Evolutionary conservation across 2,329 filamentous ascomycete species (phyloP).

Genomic region (Didymella segeticola): DNA sequence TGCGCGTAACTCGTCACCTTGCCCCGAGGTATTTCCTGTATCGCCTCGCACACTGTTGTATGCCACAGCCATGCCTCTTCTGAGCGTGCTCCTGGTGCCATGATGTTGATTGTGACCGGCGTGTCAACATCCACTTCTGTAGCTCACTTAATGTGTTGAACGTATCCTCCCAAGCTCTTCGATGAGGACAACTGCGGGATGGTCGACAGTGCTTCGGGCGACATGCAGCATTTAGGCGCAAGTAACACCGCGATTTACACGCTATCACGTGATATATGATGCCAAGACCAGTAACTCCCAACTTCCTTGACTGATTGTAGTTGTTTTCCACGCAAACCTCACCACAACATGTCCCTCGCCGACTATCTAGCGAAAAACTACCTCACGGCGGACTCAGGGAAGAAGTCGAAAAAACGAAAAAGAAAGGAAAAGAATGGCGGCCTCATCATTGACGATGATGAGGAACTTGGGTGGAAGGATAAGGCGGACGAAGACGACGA

Average conservation of each 20-base stretch:
- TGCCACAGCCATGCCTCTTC: conserved; percentile 80
- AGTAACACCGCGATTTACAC: conserved; percentile 20
- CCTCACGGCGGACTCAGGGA: conserved; percentile 69
- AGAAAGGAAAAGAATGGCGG: conserved; percentile 51
- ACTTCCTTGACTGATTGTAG: conserved; percentile 2
- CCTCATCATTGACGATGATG: conserved; percentile 60
- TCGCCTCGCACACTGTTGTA: conserved; percentile 77
- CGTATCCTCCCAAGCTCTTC: too few species aligned
- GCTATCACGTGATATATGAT: conserved; percentile 34
- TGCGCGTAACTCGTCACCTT: conserved; percentile 89
- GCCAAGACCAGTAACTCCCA: conserved; percentile 8
- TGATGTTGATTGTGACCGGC: conserved; percentile 41
- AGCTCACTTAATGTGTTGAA: neutral
- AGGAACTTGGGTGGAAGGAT: conserved; percentile 59
- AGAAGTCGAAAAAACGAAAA: conserved; percentile 62
- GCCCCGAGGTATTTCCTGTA: conserved; percentile 84
- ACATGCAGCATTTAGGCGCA: conserved; percentile 9
- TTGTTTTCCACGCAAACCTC: conserved; percentile 6
- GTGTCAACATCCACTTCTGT: neutral
- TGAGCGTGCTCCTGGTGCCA: conserved; percentile 65
- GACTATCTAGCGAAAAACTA: conserved; percentile 93
- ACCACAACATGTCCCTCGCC: conserved; percentile 67
- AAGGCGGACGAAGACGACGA: conserved; percentile 62
- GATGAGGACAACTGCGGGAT: too few species aligned
- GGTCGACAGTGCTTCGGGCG: too few species aligned